A percentile compares a stretch with the other conserved stretches of the same genome.
Conservation (phyloP, 345 rosid species). For the Noccaea bulbosa region DNA sequence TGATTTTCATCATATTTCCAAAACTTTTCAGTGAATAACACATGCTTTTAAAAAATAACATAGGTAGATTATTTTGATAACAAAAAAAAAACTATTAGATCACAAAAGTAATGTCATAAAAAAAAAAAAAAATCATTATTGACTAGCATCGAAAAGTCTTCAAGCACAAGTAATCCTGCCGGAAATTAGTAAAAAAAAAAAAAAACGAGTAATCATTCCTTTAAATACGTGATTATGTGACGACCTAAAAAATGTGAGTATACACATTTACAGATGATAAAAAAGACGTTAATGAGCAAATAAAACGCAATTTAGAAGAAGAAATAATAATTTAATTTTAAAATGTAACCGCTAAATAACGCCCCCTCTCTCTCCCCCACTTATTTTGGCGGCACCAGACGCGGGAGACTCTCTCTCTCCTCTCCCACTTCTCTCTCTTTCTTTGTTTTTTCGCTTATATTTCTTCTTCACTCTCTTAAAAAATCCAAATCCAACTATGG, state of each 20-base stretch:
- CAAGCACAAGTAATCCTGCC: constrained; percentile 36
- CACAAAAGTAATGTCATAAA: neutral
- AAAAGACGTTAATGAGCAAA: constrained; percentile 18
- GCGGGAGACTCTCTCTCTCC: constrained; percentile 50
- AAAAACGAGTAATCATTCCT: constrained; percentile 32
- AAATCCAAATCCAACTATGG: constrained; percentile 27
- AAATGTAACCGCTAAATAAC: constrained; percentile 59
- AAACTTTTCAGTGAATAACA: neutral
- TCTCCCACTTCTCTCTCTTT: constrained; percentile 8
- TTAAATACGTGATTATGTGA: constrained; percentile 12
- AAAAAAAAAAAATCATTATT: constrained; percentile 24
- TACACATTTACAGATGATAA: neutral
- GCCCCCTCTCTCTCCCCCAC: constrained; percentile 57
- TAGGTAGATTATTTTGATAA: neutral
- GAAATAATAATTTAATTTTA: constrained; percentile 16
- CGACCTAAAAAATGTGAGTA: neutral
- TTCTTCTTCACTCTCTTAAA: constrained; percentile 37
- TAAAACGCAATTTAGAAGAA: constrained; percentile 1
- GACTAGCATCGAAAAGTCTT: constrained; percentile 42
- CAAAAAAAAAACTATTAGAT: neutral
- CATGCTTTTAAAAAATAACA: neutral
- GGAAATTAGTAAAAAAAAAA: neutral
- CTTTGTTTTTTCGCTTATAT: constrained; percentile 38
- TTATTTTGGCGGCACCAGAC: constrained; percentile 87
- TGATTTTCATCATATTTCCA: neutral